A percentile compares a stretch with the other conserved stretches of the same genome.
Conservation (phyloP, 208 protist genomes). For the Trypanosoma theileri region DNA sequence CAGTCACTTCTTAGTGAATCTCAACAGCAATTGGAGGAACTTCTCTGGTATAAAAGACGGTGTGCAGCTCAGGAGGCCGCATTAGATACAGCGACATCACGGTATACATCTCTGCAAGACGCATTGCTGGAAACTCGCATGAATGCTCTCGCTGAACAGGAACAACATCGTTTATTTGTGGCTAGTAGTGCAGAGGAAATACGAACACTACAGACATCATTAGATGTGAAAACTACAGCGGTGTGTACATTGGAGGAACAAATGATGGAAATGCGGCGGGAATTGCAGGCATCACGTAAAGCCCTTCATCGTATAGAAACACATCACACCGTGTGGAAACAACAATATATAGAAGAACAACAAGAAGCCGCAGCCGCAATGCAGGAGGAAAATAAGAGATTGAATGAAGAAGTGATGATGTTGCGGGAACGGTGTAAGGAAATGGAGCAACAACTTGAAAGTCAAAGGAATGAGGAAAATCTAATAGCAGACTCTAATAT, state of each 20-base stretch:
- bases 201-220: not conserved
- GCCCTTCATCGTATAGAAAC: not conserved
- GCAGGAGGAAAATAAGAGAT: not conserved
- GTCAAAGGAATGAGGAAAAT: not conserved
- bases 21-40: slow-evolving; percentile 31
- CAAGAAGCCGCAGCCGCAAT: not conserved
- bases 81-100: not conserved
- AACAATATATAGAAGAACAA: not conserved
- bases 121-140: slow-evolving; percentile 6
- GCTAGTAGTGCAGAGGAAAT: slow-evolving; percentile 17
- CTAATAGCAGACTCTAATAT: too few relatives aligned
- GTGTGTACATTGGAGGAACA: slow-evolving; percentile 17
- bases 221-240: not conserved
- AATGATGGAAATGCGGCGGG: slow-evolving; percentile 11
- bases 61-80: slow-evolving; percentile 6
- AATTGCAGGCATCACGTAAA: slow-evolving; percentile 1
- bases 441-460: not conserved
- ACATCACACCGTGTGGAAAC: not conserved
- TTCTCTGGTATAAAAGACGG: slow-evolving; percentile 33
- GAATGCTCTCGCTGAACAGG: slow-evolving; percentile 9
- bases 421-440: not conserved
- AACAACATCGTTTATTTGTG: slow-evolving; percentile 25
- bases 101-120: slow-evolving; percentile 10
- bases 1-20: slow-evolving; percentile 36
- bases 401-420: not conserved